Percentiles rank a stretch among this genome's conserved stretches.
phyloP scores from a whole-genome alignment of 192 early-diverging fungal genomes.

The Chytriomyces confervae region DNA sequence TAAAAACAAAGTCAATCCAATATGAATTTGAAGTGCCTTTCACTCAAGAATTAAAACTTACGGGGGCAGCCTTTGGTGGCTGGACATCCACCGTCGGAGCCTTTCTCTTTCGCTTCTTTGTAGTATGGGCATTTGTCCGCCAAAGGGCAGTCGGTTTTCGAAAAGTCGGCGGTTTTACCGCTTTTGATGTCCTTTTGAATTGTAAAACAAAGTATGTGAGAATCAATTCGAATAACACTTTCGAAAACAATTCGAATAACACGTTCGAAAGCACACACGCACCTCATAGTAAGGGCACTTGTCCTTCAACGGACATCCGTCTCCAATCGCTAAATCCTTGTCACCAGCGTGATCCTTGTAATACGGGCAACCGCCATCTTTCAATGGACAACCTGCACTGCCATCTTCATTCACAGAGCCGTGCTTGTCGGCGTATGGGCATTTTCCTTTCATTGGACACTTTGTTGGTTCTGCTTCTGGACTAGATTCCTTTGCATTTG shows the following conservation, averaged over 20 bases:
- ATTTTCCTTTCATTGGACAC: constrained; percentile 18
- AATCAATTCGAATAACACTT: too few species aligned
- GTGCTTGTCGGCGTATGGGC: constrained; percentile 2
- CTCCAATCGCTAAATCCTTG: constrained; percentile 15
- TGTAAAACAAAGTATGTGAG: too few species aligned
- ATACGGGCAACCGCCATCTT: constrained; percentile 42
- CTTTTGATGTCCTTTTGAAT: background rate
- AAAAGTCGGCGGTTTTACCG: background rate
- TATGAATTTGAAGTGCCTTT: background rate
- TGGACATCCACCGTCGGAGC: background rate
- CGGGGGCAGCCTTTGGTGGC: background rate
- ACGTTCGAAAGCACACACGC: background rate
- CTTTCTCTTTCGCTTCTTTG: constrained; percentile 1
- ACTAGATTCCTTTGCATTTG: background rate
- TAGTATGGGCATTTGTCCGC: background rate
- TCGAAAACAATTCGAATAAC: too few species aligned
- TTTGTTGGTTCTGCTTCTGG: background rate
- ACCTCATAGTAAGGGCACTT: constrained; percentile 49
- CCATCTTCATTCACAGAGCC: background rate
- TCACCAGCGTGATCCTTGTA: constrained; percentile 42
- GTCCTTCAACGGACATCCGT: constrained; percentile 40
- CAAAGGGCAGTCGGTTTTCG: background rate
- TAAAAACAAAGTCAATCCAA: background rate
- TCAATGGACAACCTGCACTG: constrained; percentile 36
- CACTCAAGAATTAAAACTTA: background rate